Base-by-base conservation (phyloP, 768 basidiomycete species). In the Podaxis sp. region DNA sequence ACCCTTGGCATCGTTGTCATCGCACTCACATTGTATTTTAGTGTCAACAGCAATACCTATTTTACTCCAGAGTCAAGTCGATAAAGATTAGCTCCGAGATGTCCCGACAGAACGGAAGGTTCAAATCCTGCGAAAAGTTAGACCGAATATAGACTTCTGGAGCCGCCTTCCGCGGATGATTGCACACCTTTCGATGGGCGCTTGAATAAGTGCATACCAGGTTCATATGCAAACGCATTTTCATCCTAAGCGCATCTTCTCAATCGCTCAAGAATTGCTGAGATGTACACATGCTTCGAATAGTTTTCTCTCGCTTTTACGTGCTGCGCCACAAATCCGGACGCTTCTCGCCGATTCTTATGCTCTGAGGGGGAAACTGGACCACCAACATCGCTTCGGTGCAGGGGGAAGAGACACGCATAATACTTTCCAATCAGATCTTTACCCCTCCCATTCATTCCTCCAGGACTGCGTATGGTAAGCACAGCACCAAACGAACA, bases 91-190 rank as follows among this genome's bases (percentile, higher is more conserved):
- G 57, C 73, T 75, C 67, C 60, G 65, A 70, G 75, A 77, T 76
- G 65, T 65, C 68, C 75, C 79, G 71, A 73, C 65, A 71, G 61
- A 70, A 57, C 69, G 78, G 77, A 78, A 79, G 67, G 76, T 79
- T 80, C 74, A 66, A 57, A 50, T 40, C 22, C 29, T 47, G 29
- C 22, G 54, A 61, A 61, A 33, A 52, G 52, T 70, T 68, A 64
- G 65, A 64, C 75, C 71, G 68, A 74, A 74, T 75, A 72, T 76
- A 75, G 77, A 69, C 68, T 70, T 66, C 68, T 61, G 66, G 65
- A 63, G 70, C 80, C 80, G 79, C 72, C 76, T 77, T 74, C 75
- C 78, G 75, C 79, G 80, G 80, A 77, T 72, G 75, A 78, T 77
- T 79, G 77, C 68, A 68, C 73, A 76, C 72, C 70, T 70, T 69